A percentile compares a stretch with the other conserved stretches of the same genome.
These are phyloP conservation scores for Paecilomyces fulvus DNA, from an alignment of 2,329 filamentous ascomycete genomes.

Conservation along the genomic window DNA sequence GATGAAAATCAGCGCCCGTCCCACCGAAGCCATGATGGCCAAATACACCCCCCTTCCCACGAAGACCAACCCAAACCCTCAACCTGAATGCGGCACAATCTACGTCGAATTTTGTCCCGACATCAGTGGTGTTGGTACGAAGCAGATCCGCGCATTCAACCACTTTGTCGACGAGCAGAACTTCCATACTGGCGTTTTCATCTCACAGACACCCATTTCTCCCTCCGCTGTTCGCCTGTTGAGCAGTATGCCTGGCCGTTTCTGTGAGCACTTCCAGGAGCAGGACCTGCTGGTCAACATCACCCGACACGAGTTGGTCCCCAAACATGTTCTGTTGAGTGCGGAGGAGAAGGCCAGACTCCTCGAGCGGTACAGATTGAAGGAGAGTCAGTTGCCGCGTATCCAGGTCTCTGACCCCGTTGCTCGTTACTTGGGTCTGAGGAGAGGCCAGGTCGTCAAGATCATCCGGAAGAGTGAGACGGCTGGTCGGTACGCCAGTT, in stretches of 20 bases:
- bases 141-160: slow-evolving; percentile 85
- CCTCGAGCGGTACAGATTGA: slow-evolving; percentile 82
- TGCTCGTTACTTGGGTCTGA: slow-evolving; percentile 80
- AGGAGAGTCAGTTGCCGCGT: slow-evolving; percentile 92
- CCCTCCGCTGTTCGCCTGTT: slow-evolving; percentile 82
- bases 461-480: slow-evolving; percentile 95
- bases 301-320: slow-evolving; percentile 93
- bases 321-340: slow-evolving; percentile 83
- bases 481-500: slow-evolving; percentile 92
- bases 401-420: slow-evolving; percentile 90
- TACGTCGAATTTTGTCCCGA: slow-evolving; percentile 89
- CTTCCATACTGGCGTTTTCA: slow-evolving; percentile 84
- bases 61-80: slow-evolving; percentile 61
- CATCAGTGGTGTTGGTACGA: slow-evolving; percentile 67
- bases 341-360: slow-evolving; percentile 80
- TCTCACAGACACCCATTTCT: slow-evolving; percentile 74
- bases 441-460: slow-evolving; percentile 92
- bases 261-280: slow-evolving; percentile 92
- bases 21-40: slow-evolving; percentile 72
- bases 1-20: slow-evolving; percentile 82
- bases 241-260: slow-evolving; percentile 64
- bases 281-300: slow-evolving; percentile 96
- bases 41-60: slow-evolving; percentile 69
- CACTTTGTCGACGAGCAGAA: slow-evolving; percentile 70
- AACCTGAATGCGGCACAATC: slow-evolving; percentile 72